Conservation (phyloP, 75 land plant species). For the Picea sitchensis region DNA sequence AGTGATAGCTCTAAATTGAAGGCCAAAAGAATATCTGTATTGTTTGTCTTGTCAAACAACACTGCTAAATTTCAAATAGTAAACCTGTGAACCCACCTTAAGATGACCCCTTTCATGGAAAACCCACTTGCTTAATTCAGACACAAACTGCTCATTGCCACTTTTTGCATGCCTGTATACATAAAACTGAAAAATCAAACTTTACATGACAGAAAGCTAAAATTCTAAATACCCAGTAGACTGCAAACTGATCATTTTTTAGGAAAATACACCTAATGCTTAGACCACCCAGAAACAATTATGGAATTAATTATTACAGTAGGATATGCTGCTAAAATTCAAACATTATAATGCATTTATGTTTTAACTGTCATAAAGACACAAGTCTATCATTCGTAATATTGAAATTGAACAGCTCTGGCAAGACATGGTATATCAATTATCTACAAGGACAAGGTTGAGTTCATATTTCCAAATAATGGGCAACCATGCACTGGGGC, state of each 20-base stretch:
- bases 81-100: slow-evolving; percentile 51
- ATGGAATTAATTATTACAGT: background rate
- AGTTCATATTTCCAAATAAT: background rate
- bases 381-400: background rate
- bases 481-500: background rate
- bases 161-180: slow-evolving; percentile 65
- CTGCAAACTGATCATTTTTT: background rate
- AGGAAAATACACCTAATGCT: background rate
- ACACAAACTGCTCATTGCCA: slow-evolving; percentile 90
- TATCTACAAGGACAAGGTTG: background rate
- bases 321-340: background rate
- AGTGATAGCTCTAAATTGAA: background rate
- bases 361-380: background rate
- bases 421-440: background rate
- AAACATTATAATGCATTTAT: background rate
- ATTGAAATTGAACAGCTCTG: background rate
- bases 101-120: slow-evolving; percentile 99
- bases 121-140: slow-evolving; percentile 93
- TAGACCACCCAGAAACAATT: background rate
- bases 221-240: background rate
- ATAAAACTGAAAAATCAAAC: slow-evolving; percentile 6
- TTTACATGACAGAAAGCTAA: background rate
- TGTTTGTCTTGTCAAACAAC: background rate
- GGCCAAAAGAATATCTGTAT: background rate
- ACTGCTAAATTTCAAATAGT: background rate